These are phyloP conservation scores for Fistulinella cinereoalba DNA, from an alignment of 1,284 basidiomycete genomes.

Conservation along the genomic window DNA sequence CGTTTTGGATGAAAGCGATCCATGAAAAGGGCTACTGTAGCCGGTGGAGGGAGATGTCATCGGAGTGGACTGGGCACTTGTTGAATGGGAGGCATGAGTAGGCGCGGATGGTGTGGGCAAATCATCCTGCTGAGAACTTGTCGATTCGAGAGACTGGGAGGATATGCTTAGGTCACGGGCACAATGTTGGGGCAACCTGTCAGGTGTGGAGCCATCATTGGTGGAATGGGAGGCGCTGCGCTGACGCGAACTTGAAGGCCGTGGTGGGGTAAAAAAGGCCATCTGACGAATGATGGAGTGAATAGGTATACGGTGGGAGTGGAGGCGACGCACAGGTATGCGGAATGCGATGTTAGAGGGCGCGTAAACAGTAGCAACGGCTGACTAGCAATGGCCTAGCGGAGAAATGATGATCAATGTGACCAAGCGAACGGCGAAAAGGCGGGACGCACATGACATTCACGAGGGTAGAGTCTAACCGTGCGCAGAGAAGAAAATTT, in stretches of 20 bases:
- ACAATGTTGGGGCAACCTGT: conserved; percentile 11
- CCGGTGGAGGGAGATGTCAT: conserved; percentile 28
- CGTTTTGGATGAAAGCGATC: conserved; percentile 26
- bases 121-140: conserved; percentile 12
- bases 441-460: too few relatives aligned
- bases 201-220: conserved; percentile 14
- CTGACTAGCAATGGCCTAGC: conserved; percentile 17
- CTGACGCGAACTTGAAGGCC: conserved; percentile 1
- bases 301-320: too few relatives aligned
- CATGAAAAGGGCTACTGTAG: conserved; percentile 17
- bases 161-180: conserved; percentile 16
- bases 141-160: conserved; percentile 18
- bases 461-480: too few relatives aligned
- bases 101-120: conserved; percentile 4
- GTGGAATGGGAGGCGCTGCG: conserved; percentile 21
- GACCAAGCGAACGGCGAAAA: too few relatives aligned
- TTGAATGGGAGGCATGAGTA: background rate
- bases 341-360: background rate
- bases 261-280: conserved; percentile 14
- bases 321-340: conserved; percentile 1
- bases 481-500: too few relatives aligned
- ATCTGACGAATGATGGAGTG: background rate
- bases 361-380: conserved; percentile 15
- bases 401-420: background rate
- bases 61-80: conserved; percentile 28